Percentiles rank a stretch among this genome's conserved stretches.
These are phyloP conservation scores for Dendrocalamus latiflorus DNA, from an alignment of 202 grass and related monocot species.

Conservation along the genomic window DNA sequence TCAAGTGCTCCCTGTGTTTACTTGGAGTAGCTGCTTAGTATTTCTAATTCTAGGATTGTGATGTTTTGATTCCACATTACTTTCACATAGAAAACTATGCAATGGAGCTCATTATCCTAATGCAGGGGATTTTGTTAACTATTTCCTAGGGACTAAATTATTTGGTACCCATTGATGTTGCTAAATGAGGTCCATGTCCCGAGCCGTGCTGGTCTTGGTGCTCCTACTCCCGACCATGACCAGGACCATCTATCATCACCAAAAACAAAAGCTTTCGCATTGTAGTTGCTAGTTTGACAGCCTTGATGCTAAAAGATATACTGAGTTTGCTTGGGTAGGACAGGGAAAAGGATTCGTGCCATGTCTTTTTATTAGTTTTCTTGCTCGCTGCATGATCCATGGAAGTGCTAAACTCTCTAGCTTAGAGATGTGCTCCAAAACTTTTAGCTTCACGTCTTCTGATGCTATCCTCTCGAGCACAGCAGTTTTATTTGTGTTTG, in stretches of 20 bases:
- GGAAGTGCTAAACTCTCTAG: background rate
- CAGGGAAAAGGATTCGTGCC: constrained; percentile 33
- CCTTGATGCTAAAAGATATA: constrained; percentile 28
- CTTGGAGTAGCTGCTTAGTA: constrained; percentile 17
- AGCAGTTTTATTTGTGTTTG: constrained; percentile 3
- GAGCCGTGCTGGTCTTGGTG: constrained; percentile 16
- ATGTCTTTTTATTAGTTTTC: constrained; percentile 27
- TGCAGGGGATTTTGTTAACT: background rate
- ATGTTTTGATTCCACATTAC: constrained; percentile 47
- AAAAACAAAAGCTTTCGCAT: constrained; percentile 28
- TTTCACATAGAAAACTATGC: constrained; percentile 42
- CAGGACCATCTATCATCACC: constrained; percentile 33
- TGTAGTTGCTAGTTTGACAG: constrained; percentile 19
- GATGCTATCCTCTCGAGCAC: constrained; percentile 32
- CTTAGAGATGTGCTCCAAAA: constrained; percentile 31
- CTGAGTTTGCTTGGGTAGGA: constrained; percentile 26
- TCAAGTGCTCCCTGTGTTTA: background rate
- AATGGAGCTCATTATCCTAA: constrained; percentile 34
- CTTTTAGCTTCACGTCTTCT: constrained; percentile 32
- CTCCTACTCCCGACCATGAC: constrained; percentile 35
- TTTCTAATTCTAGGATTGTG: constrained; percentile 31
- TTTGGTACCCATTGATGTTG: constrained; percentile 30
- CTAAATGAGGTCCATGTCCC: constrained; percentile 41
- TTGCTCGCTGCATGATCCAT: constrained; percentile 25
- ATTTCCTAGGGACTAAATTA: constrained; percentile 34